A percentile compares a stretch with the other conserved stretches of the same genome.
Conservation (phyloP, 2,329 filamentous ascomycete species). For the Achaetomium macrosporum region DNA sequence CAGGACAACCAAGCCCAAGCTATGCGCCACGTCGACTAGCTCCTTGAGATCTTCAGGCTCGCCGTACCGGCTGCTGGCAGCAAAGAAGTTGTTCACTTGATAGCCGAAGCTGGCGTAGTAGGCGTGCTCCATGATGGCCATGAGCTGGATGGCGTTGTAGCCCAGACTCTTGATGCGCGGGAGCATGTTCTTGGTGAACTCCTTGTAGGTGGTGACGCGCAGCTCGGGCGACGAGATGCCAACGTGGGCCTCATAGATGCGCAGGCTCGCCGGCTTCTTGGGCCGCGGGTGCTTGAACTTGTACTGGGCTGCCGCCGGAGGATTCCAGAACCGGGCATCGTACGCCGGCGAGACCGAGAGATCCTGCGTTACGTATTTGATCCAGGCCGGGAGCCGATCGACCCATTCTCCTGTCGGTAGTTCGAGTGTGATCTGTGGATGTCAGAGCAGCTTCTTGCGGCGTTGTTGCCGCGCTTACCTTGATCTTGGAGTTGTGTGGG, state of each 20-base stretch:
- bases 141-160: slow-evolving; percentile 96
- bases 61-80: slow-evolving; percentile 91
- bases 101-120: slow-evolving; percentile 99
- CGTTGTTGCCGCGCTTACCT: slow-evolving; percentile 51
- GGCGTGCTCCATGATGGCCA: slow-evolving; percentile 99
- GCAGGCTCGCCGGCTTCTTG: slow-evolving; percentile 75
- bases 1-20: slow-evolving; percentile 82
- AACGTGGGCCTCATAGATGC: slow-evolving; percentile 98
- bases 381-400: slow-evolving; percentile 92
- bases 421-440: slow-evolving; percentile 69
- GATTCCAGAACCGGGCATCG: slow-evolving; percentile 96
- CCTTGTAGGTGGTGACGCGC: slow-evolving; percentile 88
- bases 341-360: slow-evolving; percentile 84
- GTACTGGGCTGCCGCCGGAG: slow-evolving; percentile 69
- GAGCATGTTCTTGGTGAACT: slow-evolving; percentile 89
- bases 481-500: slow-evolving; percentile 90
- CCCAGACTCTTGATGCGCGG: slow-evolving; percentile 84
- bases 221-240: slow-evolving; percentile 91
- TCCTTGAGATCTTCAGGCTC: slow-evolving; percentile 93
- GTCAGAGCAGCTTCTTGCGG: not conserved
- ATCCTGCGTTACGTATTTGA: slow-evolving; percentile 94
- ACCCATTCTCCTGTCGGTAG: slow-evolving; percentile 72
- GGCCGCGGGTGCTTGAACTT: slow-evolving; percentile 78
- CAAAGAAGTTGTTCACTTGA: slow-evolving; percentile 98
- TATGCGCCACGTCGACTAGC: slow-evolving; percentile 89